phyloP scores from a whole-genome alignment of 192 early-diverging fungal genomes.

The Rhizophagus prolifer region DNA sequence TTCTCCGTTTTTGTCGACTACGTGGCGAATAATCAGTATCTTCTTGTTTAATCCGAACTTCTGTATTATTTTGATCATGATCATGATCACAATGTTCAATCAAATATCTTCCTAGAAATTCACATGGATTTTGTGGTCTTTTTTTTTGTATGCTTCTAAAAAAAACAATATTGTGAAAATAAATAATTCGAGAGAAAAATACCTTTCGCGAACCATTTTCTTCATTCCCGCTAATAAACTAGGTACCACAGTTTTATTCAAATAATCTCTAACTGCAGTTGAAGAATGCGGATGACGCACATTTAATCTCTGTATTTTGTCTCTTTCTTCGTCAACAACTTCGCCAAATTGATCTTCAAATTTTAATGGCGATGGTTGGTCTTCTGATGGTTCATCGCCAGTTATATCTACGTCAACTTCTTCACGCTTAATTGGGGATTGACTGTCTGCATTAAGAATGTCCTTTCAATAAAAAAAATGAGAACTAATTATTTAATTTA shows the following conservation, averaged over 20 bases:
- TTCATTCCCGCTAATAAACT: constrained; percentile 46
- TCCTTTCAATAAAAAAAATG: constrained; percentile 12
- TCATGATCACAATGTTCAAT: constrained; percentile 31
- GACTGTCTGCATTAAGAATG: constrained; percentile 20
- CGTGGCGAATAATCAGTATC: neutral
- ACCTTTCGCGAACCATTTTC: constrained; percentile 43
- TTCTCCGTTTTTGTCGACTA: constrained; percentile 12
- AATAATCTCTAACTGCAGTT: constrained; percentile 37
- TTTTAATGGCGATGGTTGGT: constrained; percentile 3
- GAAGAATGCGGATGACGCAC: constrained; percentile 15
- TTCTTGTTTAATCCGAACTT: constrained; percentile 9
- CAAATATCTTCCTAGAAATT: constrained; percentile 41
- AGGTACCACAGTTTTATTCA: constrained; percentile 49
- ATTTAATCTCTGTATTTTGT: constrained; percentile 19
- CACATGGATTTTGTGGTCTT: constrained; percentile 42
- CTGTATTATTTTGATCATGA: constrained; percentile 9
- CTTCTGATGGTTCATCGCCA: neutral
- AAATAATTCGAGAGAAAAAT: neutral
- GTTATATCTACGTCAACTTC: constrained; percentile 10
- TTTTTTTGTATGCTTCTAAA: too few relatives aligned
- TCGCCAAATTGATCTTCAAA: constrained; percentile 17
- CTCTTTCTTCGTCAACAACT: constrained; percentile 17
- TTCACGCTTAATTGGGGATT: constrained; percentile 21
- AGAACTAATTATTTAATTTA: neutral
- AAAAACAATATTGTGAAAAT: too few relatives aligned